These are phyloP conservation scores for Bremia lactucae DNA, from an alignment of 352 stramenopile species.

Conservation along the genomic window DNA sequence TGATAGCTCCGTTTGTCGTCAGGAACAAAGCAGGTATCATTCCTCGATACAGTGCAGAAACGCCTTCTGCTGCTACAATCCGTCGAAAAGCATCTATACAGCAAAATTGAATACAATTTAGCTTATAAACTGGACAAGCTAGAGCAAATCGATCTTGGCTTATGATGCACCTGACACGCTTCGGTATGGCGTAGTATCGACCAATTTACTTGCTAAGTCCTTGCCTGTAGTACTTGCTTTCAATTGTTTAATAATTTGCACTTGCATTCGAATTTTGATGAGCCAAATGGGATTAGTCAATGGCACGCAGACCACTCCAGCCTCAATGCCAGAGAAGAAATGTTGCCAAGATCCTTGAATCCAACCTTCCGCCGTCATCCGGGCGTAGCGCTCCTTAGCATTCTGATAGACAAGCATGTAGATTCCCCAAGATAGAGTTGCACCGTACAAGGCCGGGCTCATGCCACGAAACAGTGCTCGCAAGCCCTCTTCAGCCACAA, in stretches of 20 bases:
- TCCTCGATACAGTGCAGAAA: slow-evolving; percentile 91
- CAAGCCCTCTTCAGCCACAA: slow-evolving; percentile 81
- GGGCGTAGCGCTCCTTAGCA: slow-evolving; percentile 82
- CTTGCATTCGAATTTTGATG: slow-evolving; percentile 96
- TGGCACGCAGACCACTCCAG: slow-evolving; percentile 87
- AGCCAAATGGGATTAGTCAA: slow-evolving; percentile 98
- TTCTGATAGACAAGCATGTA: slow-evolving; percentile 99
- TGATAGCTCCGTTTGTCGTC: slow-evolving; percentile 94
- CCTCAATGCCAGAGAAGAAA: slow-evolving; percentile 74
- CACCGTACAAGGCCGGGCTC: slow-evolving; percentile 91
- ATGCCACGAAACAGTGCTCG: slow-evolving; percentile 89
- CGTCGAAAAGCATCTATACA: slow-evolving; percentile 82
- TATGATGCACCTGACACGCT: slow-evolving; percentile 38
- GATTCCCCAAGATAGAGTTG: slow-evolving; percentile 92
- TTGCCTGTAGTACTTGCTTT: slow-evolving; percentile 36
- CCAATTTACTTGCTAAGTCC: slow-evolving; percentile 39
- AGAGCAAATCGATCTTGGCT: neutral
- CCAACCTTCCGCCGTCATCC: slow-evolving; percentile 51
- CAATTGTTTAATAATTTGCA: slow-evolving; percentile 48
- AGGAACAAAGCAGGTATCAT: slow-evolving; percentile 92
- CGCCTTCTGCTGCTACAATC: slow-evolving; percentile 92
- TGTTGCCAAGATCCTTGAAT: slow-evolving; percentile 76
- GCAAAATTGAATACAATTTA: slow-evolving; percentile 4
- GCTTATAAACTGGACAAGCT: too few relatives aligned
- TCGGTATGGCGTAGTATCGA: slow-evolving; percentile 51